phyloP scores from a whole-genome alignment of 148 eudicot species.

The Chenopodium formosanum region DNA sequence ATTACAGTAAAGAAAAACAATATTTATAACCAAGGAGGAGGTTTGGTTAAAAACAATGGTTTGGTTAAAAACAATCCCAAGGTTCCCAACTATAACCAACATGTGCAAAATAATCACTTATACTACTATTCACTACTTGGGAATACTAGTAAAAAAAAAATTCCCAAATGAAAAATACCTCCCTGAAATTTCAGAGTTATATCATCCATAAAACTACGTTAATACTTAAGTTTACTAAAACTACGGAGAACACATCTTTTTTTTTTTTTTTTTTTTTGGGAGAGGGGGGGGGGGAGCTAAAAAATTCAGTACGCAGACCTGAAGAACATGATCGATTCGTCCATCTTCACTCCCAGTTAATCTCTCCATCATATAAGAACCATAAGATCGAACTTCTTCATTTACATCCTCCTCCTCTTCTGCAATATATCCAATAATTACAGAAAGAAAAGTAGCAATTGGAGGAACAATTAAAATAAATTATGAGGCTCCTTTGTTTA shows the following conservation, averaged over 20 bases:
- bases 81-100: too few species aligned
- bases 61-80: background rate
- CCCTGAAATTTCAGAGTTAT: too few species aligned
- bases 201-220: too few species aligned
- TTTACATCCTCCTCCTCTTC: constrained; percentile 48
- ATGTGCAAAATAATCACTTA: too few species aligned
- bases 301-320: constrained; percentile 40
- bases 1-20: background rate
- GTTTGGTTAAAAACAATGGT: background rate
- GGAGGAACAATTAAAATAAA: background rate
- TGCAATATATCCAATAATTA: constrained; percentile 30
- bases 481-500: background rate
- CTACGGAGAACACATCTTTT: too few species aligned
- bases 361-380: constrained; percentile 91
- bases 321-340: constrained; percentile 87
- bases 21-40: background rate
- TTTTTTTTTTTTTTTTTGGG: too few species aligned
- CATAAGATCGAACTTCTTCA: constrained; percentile 69
- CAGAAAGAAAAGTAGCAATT: background rate
- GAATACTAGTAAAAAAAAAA: too few species aligned
- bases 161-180: too few species aligned
- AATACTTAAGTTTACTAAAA: too few species aligned
- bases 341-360: constrained; percentile 75
- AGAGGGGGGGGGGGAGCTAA: background rate
- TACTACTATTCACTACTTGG: too few species aligned